Conservation (phyloP, 202 grass and related monocot species). For the Carex sylvatica region DNA sequence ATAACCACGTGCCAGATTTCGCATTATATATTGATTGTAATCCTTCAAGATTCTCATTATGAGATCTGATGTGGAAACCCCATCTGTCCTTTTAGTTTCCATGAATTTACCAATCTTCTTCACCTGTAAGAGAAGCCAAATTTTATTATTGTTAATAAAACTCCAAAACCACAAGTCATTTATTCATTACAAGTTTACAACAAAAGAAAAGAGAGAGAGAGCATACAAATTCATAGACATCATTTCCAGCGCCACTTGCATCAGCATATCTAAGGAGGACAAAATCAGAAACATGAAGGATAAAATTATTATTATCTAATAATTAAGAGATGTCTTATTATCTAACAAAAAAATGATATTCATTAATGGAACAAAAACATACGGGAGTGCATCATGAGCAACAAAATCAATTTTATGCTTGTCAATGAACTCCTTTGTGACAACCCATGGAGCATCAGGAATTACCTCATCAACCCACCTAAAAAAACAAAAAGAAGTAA, state of each 20-base stretch:
- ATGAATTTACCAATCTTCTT: slow-evolving; percentile 94
- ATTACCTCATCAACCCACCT: slow-evolving; percentile 99
- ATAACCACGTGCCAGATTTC: slow-evolving; percentile 93
- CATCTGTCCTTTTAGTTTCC: slow-evolving; percentile 85
- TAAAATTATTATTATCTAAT: not conserved
- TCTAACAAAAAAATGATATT: not conserved
- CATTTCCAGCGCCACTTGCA: slow-evolving; percentile 74
- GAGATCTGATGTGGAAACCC: slow-evolving; percentile 92
- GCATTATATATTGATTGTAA: slow-evolving; percentile 96
- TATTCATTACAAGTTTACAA: not conserved
- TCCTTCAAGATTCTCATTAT: slow-evolving; percentile 99
- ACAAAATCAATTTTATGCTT: slow-evolving; percentile 88
- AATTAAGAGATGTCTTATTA: slow-evolving; percentile 1
- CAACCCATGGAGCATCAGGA: slow-evolving; percentile 97
- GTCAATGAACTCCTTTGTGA: slow-evolving; percentile 88
- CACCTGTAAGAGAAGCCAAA: slow-evolving; percentile 40
- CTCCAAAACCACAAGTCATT: not conserved
- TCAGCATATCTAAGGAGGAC: slow-evolving; percentile 68
- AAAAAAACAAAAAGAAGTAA: slow-evolving; percentile 25
- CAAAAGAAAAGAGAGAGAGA: not conserved
- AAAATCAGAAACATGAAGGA: not conserved
- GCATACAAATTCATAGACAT: slow-evolving; percentile 95
- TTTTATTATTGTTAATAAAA: slow-evolving; percentile 24
- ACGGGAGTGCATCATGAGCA: slow-evolving; percentile 90
- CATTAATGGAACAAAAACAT: slow-evolving; percentile 32